phyloP scores from a whole-genome alignment of 1,284 basidiomycete species.

The Rhodotorula sp. region DNA sequence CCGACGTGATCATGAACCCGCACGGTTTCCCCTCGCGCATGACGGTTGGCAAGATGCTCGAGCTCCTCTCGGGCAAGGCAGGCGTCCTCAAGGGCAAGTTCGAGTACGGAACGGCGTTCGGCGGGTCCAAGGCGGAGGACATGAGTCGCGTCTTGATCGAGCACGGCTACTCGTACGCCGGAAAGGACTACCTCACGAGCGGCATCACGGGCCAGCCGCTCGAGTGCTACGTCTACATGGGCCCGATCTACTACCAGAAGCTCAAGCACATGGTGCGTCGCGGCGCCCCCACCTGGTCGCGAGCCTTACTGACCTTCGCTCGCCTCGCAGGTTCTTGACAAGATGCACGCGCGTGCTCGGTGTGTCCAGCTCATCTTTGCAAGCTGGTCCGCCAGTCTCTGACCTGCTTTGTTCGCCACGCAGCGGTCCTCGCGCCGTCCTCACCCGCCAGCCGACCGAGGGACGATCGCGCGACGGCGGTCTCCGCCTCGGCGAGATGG shows the following conservation, averaged over 20 bases:
- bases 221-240: conserved; percentile 97
- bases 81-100: conserved; percentile 83
- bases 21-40: conserved; percentile 99
- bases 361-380: not conserved
- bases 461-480: conserved; percentile 97
- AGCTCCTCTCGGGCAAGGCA: conserved; percentile 89
- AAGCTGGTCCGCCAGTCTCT: not conserved
- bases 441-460: conserved; percentile 97
- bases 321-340: conserved; percentile 53
- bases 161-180: conserved; percentile 92
- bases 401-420: conserved; percentile 47
- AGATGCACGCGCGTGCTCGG: conserved; percentile 96
- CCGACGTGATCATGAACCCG: conserved; percentile 99
- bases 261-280: conserved; percentile 67
- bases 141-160: conserved; percentile 96
- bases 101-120: conserved; percentile 77
- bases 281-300: no score
- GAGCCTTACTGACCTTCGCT: conserved; percentile 19
- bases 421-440: conserved; percentile 86
- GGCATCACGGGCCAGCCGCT: conserved; percentile 96
- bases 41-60: conserved; percentile 99
- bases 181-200: conserved; percentile 97
- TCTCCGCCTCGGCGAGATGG: conserved; percentile 97
- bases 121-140: conserved; percentile 98
- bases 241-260: conserved; percentile 67